Percentiles rank a stretch among this genome's conserved stretches.
Evolutionary conservation across 805 yeast genomes (phyloP).

Genomic region (Kurtzmaniella fragi): DNA sequence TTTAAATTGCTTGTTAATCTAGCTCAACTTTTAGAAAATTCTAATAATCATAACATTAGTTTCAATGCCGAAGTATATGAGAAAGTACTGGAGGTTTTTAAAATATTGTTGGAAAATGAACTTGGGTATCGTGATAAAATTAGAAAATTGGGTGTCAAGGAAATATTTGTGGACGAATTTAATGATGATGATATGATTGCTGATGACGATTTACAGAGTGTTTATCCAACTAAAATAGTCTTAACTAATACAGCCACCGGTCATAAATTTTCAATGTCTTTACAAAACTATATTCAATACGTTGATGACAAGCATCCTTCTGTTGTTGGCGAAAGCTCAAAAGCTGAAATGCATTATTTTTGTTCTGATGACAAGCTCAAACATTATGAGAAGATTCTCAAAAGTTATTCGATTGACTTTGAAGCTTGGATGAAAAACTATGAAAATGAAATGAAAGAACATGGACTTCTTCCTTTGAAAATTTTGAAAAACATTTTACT

Average conservation of each 20-base stretch:
- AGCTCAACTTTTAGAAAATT: slow-evolving; percentile 36
- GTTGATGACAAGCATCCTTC: slow-evolving; percentile 4
- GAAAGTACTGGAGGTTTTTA: slow-evolving; percentile 28
- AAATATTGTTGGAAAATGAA: slow-evolving; percentile 36
- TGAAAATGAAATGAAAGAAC: slow-evolving; percentile 31
- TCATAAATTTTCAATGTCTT: slow-evolving; percentile 28
- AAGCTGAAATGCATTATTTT: slow-evolving; percentile 41
- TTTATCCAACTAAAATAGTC: slow-evolving; percentile 53
- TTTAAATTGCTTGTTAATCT: slow-evolving; percentile 45
- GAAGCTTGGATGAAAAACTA: slow-evolving; percentile 49
- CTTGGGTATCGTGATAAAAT: slow-evolving; percentile 35
- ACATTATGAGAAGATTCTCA: slow-evolving; percentile 28
- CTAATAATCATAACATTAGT: slow-evolving; percentile 13
- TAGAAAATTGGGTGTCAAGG: slow-evolving; percentile 24
- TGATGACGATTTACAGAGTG: slow-evolving; percentile 46
- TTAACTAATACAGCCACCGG: slow-evolving; percentile 22
- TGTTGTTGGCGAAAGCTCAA: slow-evolving; percentile 6
- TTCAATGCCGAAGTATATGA: slow-evolving; percentile 32
- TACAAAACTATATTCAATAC: slow-evolving; percentile 24
- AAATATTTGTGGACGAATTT: slow-evolving; percentile 26
- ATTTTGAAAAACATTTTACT: slow-evolving; percentile 36
- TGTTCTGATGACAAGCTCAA: slow-evolving; percentile 51
- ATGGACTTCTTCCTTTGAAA: slow-evolving; percentile 44
- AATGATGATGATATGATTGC: slow-evolving; percentile 40
- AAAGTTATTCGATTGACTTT: slow-evolving; percentile 40